These are phyloP conservation scores for Aspergillus quadrilineatus DNA, from an alignment of 2,329 filamentous ascomycete species.

Conservation along the genomic window DNA sequence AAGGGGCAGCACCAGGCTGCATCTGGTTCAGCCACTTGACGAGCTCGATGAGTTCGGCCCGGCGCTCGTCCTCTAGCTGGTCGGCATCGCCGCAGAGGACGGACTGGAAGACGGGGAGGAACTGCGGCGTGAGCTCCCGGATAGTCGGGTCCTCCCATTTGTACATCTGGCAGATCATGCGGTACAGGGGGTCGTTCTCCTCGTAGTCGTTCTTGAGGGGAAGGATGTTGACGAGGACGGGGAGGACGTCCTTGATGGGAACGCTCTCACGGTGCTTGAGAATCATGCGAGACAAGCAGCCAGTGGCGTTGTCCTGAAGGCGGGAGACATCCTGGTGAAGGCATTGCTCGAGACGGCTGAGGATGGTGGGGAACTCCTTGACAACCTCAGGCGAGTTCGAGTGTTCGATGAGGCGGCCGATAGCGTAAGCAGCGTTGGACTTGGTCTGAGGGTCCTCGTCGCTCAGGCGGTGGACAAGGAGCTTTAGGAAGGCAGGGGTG, in stretches of 20 bases:
- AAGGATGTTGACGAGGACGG: conserved; percentile 72
- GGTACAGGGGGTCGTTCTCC: conserved; percentile 92
- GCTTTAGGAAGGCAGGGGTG: conserved; percentile 72
- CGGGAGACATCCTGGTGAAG: conserved; percentile 75
- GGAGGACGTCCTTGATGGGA: conserved; percentile 77
- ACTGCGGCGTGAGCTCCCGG: conserved; percentile 45
- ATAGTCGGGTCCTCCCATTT: conserved; percentile 49
- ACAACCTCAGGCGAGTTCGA: conserved; percentile 74
- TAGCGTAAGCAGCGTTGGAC: conserved; percentile 91
- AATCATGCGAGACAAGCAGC: conserved; percentile 90
- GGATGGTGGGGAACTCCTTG: conserved; percentile 72
- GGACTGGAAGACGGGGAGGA: conserved; percentile 49
- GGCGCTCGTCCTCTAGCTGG: conserved; percentile 50
- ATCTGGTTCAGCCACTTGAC: conserved; percentile 50
- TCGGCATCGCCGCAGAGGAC: conserved; percentile 47
- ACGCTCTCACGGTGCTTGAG: conserved; percentile 80
- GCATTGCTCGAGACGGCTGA: conserved; percentile 81
- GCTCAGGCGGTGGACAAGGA: conserved; percentile 79
- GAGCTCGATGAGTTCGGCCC: conserved; percentile 47
- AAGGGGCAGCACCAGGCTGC: conserved; percentile 41
- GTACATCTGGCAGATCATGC: conserved; percentile 83
- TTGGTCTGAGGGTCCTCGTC: conserved; percentile 91
- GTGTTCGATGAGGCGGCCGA: conserved; percentile 79
- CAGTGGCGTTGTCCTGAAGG: conserved; percentile 88
- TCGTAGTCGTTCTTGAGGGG: conserved; percentile 92